Evolutionary conservation across 2,329 filamentous ascomycete species (phyloP), one percentile per base, ranked within the genome.

Genomic region (Aspergillus fructus): DNA sequence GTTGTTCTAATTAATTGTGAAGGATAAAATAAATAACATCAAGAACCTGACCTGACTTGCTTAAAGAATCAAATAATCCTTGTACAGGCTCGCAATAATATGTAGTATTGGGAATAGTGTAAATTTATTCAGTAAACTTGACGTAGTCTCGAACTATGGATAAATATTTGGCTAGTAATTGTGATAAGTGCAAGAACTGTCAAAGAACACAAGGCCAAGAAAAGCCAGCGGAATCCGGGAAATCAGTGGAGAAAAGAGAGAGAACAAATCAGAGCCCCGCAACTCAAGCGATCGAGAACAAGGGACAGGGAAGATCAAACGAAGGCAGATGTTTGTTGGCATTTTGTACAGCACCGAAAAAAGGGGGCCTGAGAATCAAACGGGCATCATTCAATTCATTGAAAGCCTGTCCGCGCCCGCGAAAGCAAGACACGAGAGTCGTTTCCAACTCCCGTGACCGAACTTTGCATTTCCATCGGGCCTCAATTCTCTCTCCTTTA

Each of bases 371-470:
- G 17, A 24, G 24, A 15, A 24, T 46, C 23, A 30, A 43, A 43
- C 42, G 41, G 49, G 46, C 21, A 42, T 9, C 2, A 37, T 37
- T 37, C 27, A 33, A 5, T 30, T 8, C 17, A 27, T 17, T 30
- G 27, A 30, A 30, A 30, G 27, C 8, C 27, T 30, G 45, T 15
- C 24, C n/a, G 45, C 45, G 45, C 34, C 34, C 45, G 45, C 45
- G 30, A 27, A 37, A 2, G 15, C 27, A 23, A 40, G 43, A 54
- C 19, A 43, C 19, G 30, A 49, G n/a, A 55, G 39, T 19, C 34
- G n/a, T 37, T 43, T 45, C 13, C 45, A 21, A 47, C 52, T 58
- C 61, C 58, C 62, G 62, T 62, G 62, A 63, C 62, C 53, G 49
- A 39, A 53, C 55, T 56, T 48, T 55, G 55, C 46, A 33, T 43